A percentile compares a stretch with the other conserved stretches of the same genome.
These are phyloP conservation scores for Mimosa bimucronata DNA, from an alignment of 306 rosid genomes.

Conservation along the genomic window DNA sequence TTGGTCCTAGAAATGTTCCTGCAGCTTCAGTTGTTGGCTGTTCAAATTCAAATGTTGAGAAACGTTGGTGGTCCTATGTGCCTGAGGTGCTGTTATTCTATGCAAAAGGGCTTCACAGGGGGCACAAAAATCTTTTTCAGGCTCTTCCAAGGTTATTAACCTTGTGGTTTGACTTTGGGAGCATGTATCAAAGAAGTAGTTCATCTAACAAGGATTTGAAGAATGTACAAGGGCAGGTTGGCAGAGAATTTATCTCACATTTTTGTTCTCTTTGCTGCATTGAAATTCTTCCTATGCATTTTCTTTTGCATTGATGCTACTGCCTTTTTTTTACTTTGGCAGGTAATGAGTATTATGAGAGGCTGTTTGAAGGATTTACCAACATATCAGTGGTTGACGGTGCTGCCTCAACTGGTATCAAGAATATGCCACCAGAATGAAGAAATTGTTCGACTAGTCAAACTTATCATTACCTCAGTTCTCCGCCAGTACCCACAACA, in stretches of 20 bases:
- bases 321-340: conserved; percentile 39
- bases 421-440: conserved; percentile 97
- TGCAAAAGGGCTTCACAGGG: conserved; percentile 94
- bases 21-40: conserved; percentile 59
- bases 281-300: conserved; percentile 29
- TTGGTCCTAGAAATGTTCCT: conserved; percentile 55
- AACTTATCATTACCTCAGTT: conserved; percentile 80
- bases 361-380: conserved; percentile 95
- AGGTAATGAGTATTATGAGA: conserved; percentile 72
- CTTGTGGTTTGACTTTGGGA: conserved; percentile 97
- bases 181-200: conserved; percentile 71
- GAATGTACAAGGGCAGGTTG: conserved; percentile 66
- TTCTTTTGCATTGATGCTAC: conserved; percentile 30
- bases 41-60: conserved; percentile 68
- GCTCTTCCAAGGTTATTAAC: conserved; percentile 98
- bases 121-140: conserved; percentile 95
- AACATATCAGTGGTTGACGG: conserved; percentile 91
- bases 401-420: conserved; percentile 95
- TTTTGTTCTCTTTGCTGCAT: conserved; percentile 37
- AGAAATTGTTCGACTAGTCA: conserved; percentile 82
- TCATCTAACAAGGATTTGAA: conserved; percentile 64
- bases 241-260: conserved; percentile 20
- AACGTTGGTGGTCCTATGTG: conserved; percentile 84
- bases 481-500: conserved; percentile 88
- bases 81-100: conserved; percentile 89